Percentiles rank a stretch among this genome's conserved stretches.
These are phyloP conservation scores for Coleophoma eucalyptorum DNA, from an alignment of 2,329 filamentous ascomycete genomes.

Conservation along the genomic window DNA sequence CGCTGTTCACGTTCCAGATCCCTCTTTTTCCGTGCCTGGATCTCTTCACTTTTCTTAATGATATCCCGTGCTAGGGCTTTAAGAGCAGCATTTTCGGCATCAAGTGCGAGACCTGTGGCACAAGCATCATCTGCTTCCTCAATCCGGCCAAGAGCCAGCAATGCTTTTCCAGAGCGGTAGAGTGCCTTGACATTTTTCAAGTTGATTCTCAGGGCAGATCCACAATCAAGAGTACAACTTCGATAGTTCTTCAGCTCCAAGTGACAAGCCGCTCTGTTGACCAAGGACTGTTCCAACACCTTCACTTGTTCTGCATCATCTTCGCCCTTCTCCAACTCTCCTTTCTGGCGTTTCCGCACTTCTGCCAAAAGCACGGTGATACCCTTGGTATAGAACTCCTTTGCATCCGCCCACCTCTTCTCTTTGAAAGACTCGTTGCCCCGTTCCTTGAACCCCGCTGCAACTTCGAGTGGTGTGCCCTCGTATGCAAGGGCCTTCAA, in stretches of 20 bases:
- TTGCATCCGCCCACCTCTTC: constrained; percentile 75
- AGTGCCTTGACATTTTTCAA: constrained; percentile 81
- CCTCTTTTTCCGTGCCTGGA: constrained; percentile 51
- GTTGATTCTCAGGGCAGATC: constrained; percentile 74
- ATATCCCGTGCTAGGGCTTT: constrained; percentile 60
- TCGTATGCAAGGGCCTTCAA: constrained; percentile 90
- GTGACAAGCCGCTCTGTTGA: constrained; percentile 88
- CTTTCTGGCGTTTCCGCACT: constrained; percentile 48
- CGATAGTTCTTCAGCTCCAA: constrained; percentile 87
- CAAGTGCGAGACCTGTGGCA: constrained; percentile 67
- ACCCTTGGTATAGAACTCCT: constrained; percentile 90
- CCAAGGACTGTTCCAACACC: constrained; percentile 72
- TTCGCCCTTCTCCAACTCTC: constrained; percentile 33
- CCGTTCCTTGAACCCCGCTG: constrained; percentile 79
- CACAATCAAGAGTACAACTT: constrained; percentile 81
- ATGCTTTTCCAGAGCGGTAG: constrained; percentile 78
- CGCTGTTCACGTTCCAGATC: constrained; percentile 53
- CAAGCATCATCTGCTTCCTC: constrained; percentile 79
- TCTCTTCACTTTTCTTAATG: constrained; percentile 47
- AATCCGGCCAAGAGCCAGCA: constrained; percentile 75
- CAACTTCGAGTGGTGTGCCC: constrained; percentile 81
- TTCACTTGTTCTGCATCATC: constrained; percentile 39
- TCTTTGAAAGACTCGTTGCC: constrained; percentile 84
- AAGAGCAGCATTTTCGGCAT: constrained; percentile 66
- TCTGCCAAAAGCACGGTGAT: constrained; percentile 66